A percentile compares a stretch with the other conserved stretches of the same genome.
phyloP scores from a whole-genome alignment of 2,329 filamentous ascomycete genomes.

The Metarhizium rileyi region DNA sequence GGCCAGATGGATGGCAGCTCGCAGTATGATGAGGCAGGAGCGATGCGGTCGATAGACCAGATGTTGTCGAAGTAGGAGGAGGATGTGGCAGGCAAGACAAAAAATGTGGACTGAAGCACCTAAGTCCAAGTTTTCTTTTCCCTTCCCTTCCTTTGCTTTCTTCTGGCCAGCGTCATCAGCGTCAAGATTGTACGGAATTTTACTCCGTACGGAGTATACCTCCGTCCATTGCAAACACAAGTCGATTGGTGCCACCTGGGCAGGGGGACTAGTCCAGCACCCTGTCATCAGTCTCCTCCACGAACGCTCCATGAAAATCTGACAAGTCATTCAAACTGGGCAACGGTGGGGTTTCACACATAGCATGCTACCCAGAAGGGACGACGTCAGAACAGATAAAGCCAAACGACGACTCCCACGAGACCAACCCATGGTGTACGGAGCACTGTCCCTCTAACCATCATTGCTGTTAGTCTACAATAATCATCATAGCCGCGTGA shows the following conservation, averaged over 20 bases:
- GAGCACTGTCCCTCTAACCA: neutral
- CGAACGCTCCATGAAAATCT: neutral
- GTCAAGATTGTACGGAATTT: neutral
- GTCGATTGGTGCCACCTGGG: neutral
- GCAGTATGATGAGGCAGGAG: neutral
- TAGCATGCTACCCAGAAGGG: neutral
- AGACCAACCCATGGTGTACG: neutral
- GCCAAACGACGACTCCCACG: no score
- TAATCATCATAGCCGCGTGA: neutral
- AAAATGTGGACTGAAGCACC: no score
- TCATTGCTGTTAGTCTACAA: neutral
- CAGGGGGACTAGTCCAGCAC: neutral
- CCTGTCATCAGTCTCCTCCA: neutral
- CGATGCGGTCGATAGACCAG: neutral
- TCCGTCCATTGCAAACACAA: neutral
- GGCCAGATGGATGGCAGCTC: neutral
- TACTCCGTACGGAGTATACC: neutral
- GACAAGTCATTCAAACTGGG: constrained; percentile 1
- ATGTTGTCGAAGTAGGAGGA: neutral
- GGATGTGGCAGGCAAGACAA: neutral
- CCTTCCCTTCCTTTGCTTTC: neutral
- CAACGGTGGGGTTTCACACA: neutral
- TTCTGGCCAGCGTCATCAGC: neutral
- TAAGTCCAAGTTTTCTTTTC: neutral
- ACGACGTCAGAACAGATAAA: neutral